These are phyloP conservation scores for Stenocarpella maydis DNA, from an alignment of 2,329 filamentous ascomycete species.

Conservation along the genomic window DNA sequence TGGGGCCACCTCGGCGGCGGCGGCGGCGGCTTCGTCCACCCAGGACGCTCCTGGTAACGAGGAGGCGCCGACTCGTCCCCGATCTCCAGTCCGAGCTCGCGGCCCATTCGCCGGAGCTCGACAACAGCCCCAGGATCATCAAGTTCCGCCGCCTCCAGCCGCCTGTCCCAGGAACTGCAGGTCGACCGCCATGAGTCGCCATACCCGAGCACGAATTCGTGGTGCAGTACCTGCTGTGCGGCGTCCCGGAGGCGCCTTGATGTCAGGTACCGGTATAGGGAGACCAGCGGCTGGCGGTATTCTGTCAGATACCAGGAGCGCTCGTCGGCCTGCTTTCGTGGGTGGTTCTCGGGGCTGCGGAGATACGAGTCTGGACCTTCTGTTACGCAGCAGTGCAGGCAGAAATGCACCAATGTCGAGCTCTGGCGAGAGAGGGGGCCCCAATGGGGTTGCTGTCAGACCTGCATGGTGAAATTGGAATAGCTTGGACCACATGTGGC, in stretches of 20 bases:
- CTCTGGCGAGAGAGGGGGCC: not conserved
- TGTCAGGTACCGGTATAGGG: slow-evolving; percentile 30
- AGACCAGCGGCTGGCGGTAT: slow-evolving; percentile 8
- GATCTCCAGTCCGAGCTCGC: not conserved
- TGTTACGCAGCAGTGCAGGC: not conserved
- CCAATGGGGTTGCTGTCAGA: not conserved
- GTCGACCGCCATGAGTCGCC: slow-evolving; percentile 38
- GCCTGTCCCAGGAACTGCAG: slow-evolving; percentile 37
- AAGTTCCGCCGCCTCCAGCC: slow-evolving; percentile 23
- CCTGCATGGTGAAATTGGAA: not conserved
- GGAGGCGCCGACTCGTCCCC: not conserved
- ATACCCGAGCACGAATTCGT: slow-evolving; percentile 40
- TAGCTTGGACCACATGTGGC: not conserved
- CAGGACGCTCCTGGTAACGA: not conserved
- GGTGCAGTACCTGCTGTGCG: slow-evolving; percentile 38
- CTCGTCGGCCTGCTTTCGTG: not conserved
- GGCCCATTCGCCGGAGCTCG: not conserved
- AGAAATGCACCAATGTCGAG: not conserved
- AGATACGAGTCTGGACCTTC: not conserved
- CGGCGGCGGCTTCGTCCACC: too few relatives aligned
- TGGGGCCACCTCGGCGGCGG: too few relatives aligned
- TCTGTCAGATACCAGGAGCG: slow-evolving; percentile 5
- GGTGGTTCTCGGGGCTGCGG: not conserved
- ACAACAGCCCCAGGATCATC: not conserved
- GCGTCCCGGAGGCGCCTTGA: slow-evolving; percentile 36